phyloP scores from a whole-genome alignment of 345 rosid species.

The Odontarrhena argentea region DNA sequence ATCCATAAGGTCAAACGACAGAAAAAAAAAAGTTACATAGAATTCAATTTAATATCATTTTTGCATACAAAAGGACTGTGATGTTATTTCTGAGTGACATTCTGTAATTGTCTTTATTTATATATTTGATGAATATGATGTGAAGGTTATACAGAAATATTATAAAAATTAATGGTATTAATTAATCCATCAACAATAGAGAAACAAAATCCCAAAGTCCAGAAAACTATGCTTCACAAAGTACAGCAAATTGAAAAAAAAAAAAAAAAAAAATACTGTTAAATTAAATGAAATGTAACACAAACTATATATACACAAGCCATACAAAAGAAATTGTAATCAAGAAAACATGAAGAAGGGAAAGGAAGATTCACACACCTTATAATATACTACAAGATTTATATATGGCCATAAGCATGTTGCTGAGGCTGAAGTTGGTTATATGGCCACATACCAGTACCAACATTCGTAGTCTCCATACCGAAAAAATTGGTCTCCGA shows the following conservation, averaged over 20 bases:
- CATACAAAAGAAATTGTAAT: neutral
- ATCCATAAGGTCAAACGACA: no score
- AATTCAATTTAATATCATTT: no score
- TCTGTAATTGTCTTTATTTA: neutral
- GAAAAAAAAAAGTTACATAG: no score
- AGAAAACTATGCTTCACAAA: constrained; percentile 35
- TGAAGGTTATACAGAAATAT: neutral
- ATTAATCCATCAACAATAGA: constrained; percentile 21
- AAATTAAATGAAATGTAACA: constrained; percentile 41
- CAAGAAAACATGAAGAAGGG: constrained; percentile 1
- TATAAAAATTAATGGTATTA: constrained; percentile 26
- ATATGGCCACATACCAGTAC: constrained; percentile 53
- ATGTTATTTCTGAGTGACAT: neutral
- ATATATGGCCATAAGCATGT: constrained; percentile 45
- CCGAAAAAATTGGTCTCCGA: constrained; percentile 64
- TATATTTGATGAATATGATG: constrained; percentile 8
- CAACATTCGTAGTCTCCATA: constrained; percentile 46
- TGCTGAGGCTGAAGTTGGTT: constrained; percentile 55
- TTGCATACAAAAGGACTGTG: neutral
- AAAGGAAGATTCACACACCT: constrained; percentile 36
- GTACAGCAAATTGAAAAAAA: constrained; percentile 9
- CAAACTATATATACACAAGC: constrained; percentile 35
- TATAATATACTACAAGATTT: constrained; percentile 35
- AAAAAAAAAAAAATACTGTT: constrained; percentile 22
- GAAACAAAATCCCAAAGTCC: constrained; percentile 31